These are phyloP conservation scores for Monosporozyma unispora DNA, from an alignment of 805 yeast genomes.

Conservation along the genomic window DNA sequence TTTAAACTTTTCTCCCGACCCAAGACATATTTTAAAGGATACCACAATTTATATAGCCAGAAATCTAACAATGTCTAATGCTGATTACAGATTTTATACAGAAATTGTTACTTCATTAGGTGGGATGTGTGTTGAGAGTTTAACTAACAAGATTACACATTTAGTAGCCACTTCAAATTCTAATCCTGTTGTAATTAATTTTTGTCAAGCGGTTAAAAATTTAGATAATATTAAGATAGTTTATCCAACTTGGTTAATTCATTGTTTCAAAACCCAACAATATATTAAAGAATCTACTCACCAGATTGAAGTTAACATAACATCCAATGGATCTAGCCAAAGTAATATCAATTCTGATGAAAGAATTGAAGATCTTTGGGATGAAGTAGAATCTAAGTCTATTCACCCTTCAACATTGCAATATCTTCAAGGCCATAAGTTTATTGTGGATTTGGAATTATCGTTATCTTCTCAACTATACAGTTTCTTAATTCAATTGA, in stretches of 20 bases:
- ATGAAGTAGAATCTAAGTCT: background rate
- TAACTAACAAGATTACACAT: conserved; percentile 73
- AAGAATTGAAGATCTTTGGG: conserved; percentile 11
- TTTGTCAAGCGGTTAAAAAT: conserved; percentile 25
- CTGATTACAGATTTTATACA: conserved; percentile 59
- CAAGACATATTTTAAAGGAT: conserved; percentile 52
- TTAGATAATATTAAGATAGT: conserved; percentile 40
- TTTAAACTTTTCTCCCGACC: conserved; percentile 55
- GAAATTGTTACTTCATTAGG: conserved; percentile 56
- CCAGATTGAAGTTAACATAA: conserved; percentile 24
- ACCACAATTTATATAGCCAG: conserved; percentile 42
- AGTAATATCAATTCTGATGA: background rate
- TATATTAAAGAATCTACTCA: conserved; percentile 48
- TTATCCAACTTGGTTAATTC: conserved; percentile 72
- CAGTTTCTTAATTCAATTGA: conserved; percentile 35
- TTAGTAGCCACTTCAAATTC: conserved; percentile 45
- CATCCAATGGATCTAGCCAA: conserved; percentile 4
- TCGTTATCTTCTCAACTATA: conserved; percentile 38
- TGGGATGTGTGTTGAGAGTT: conserved; percentile 53
- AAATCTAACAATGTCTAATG: conserved; percentile 36
- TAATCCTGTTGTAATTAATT: conserved; percentile 6
- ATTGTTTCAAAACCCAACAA: conserved; percentile 47
- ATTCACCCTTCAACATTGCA: background rate
- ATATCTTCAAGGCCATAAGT: conserved; percentile 29
- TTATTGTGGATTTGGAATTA: conserved; percentile 50